Percentiles rank a stretch among this genome's conserved stretches.
Evolutionary conservation across 2,329 filamentous ascomycete species (phyloP).

Genomic region (Parascedosporium putredinis): DNA sequence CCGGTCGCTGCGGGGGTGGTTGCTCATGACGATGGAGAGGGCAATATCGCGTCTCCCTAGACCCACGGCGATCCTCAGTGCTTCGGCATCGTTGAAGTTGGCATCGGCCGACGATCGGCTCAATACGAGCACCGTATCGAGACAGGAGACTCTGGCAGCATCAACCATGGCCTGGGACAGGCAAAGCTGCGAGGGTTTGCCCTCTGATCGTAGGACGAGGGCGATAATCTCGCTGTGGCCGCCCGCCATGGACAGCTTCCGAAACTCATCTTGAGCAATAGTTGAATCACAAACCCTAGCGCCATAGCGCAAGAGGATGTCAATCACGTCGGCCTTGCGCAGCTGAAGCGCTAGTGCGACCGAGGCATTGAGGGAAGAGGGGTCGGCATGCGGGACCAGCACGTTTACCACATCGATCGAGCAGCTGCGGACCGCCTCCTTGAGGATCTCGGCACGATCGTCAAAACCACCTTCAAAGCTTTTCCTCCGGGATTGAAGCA

Average conservation of each 20-base stretch:
- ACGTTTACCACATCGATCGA: slow-evolving; percentile 44
- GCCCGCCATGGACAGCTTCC: slow-evolving; percentile 36
- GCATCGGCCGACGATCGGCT: slow-evolving; percentile 43
- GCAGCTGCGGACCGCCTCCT: slow-evolving; percentile 37
- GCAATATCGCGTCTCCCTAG: slow-evolving; percentile 42
- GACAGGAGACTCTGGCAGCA: slow-evolving; percentile 36
- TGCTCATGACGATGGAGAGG: slow-evolving; percentile 42
- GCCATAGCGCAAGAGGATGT: slow-evolving; percentile 40
- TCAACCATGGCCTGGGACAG: slow-evolving; percentile 42
- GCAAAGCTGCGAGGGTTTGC: slow-evolving; percentile 29
- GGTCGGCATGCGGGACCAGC: slow-evolving; percentile 41
- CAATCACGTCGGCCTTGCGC: slow-evolving; percentile 30
- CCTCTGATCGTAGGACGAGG: slow-evolving; percentile 38
- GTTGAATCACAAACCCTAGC: slow-evolving; percentile 35
- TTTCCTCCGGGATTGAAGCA: slow-evolving; percentile 35
- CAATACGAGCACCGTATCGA: slow-evolving; percentile 38
- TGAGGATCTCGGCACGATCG: slow-evolving; percentile 40
- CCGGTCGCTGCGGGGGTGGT: slow-evolving; percentile 37
- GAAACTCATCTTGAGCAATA: slow-evolving; percentile 43
- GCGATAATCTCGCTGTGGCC: slow-evolving; percentile 34
- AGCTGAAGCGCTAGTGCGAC: slow-evolving; percentile 37
- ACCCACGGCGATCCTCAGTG: slow-evolving; percentile 37
- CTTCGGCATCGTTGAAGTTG: slow-evolving; percentile 39
- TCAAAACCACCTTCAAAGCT: slow-evolving; percentile 35
- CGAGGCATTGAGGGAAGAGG: slow-evolving; percentile 36